Evolutionary conservation across 495 filamentous ascomycete genomes (phyloP).

Genomic region (Cercophora scortea): DNA sequence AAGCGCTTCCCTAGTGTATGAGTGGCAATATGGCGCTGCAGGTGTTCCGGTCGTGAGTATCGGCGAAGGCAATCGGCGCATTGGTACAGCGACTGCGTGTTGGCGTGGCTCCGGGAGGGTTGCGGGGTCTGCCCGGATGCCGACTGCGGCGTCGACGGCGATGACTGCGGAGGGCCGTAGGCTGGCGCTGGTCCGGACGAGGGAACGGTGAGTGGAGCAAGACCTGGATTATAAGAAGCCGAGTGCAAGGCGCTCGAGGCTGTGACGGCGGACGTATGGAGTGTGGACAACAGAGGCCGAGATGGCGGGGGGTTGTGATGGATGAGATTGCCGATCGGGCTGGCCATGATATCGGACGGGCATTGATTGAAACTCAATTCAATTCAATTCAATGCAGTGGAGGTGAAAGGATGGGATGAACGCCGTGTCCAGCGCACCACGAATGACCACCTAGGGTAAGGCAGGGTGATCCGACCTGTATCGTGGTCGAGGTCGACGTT

Average conservation of each 20-base stretch:
- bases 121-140: not conserved
- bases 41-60: slow-evolving; percentile 49
- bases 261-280: not conserved
- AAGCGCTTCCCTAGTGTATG: slow-evolving; percentile 52
- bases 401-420: too few relatives aligned
- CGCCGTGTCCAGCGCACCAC: too few relatives aligned
- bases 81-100: slow-evolving; percentile 36
- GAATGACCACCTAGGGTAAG: too few relatives aligned
- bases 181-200: not conserved
- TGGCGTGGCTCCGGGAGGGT: slow-evolving; percentile 14
- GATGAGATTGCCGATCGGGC: slow-evolving; percentile 20
- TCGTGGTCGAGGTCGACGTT: too few relatives aligned
- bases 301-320: slow-evolving; percentile 8
- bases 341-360: slow-evolving; percentile 11
- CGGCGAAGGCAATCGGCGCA: slow-evolving; percentile 45
- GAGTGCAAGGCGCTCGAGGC: not conserved
- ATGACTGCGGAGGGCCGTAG: not conserved
- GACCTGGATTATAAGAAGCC: not conserved
- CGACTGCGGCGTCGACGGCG: slow-evolving; percentile 1
- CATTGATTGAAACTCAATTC: not conserved
- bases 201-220: slow-evolving; percentile 2
- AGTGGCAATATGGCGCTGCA: slow-evolving; percentile 48
- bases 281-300: not conserved
- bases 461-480: too few relatives aligned
- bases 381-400: too few relatives aligned